Evolutionary conservation across 2,329 filamentous ascomycete species (phyloP), one percentile per base, ranked within the genome.

Genomic region (Leptodontidium sp.): DNA sequence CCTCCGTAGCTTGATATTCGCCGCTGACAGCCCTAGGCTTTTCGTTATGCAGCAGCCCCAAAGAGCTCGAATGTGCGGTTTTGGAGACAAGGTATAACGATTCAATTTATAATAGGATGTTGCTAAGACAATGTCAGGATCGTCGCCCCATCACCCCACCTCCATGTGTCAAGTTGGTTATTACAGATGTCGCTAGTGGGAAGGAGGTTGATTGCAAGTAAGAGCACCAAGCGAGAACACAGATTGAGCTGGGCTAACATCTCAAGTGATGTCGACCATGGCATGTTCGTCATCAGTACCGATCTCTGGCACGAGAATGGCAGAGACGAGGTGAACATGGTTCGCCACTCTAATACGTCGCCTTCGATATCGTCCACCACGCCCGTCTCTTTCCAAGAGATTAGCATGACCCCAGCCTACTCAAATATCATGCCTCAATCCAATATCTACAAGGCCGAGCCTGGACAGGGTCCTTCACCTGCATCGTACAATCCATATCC

Each of bases 41-140:
- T 84, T 90, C 73, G 93, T 98, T 69, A 90, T 93, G 73, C 96
- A 99, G 82, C 94, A 98, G 80, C 96, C 96, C 62, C 87, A 93
- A 76, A 90, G 96, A 76, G 96, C 96, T 73, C 92, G 96, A 70
- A 98, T 98, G 96, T 99, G 96, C 83, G 96, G 96, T 8, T 99
- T 98, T 82, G 96, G 96, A 71, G 96, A 99, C 84, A 99, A 98
- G 87, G 93, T 96, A 82, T 67, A 70, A 26, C 17, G 15, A 50
- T 45, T 72, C 29, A 55, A n/a, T 40, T 50, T n/a, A 72, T 69
- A 9, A 14, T 2, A 11, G 11, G 15, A 5, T 24, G 24, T 57
- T 58, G 40, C 59, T 49, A 62, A 67, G 4, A 17, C 9, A 26
- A 21, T 12, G 5, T 43, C 11, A 97, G 92, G 96, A 99, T 80